Percentiles rank a stretch among this genome's conserved stretches.
phyloP scores from a whole-genome alignment of 2,329 filamentous ascomycete genomes.

The Mycosphaerella sp. region DNA sequence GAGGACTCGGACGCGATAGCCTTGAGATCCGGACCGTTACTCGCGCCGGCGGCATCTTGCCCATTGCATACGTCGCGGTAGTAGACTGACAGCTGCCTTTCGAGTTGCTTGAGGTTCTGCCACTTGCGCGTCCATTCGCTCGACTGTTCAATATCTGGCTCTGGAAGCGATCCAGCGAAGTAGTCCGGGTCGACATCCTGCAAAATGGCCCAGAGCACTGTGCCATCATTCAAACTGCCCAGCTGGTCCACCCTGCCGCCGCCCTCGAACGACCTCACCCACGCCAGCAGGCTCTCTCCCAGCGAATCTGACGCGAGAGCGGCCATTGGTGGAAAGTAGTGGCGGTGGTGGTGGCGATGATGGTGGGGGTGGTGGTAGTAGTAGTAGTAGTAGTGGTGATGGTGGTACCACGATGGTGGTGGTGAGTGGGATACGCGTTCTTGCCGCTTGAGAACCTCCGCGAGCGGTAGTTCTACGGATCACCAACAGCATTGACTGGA shows the following conservation, averaged over 20 bases:
- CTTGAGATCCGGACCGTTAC: constrained; percentile 43
- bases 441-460: no score
- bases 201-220: constrained; percentile 44
- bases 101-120: constrained; percentile 49
- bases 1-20: constrained; percentile 43
- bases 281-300: constrained; percentile 29
- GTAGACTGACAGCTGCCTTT: constrained; percentile 44
- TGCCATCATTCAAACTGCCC: constrained; percentile 43
- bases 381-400: not conserved
- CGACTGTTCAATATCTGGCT: constrained; percentile 37
- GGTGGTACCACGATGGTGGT: not conserved
- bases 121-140: constrained; percentile 48
- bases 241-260: constrained; percentile 34
- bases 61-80: constrained; percentile 42
- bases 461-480: no score
- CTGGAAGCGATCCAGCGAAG: constrained; percentile 45
- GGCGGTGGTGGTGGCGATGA: not conserved
- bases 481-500: no score
- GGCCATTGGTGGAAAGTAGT: constrained; percentile 14
- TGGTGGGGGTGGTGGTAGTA: not conserved
- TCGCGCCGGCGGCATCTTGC: constrained; percentile 31
- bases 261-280: constrained; percentile 42
- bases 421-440: no score
- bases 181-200: constrained; percentile 43
- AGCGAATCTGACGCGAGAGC: constrained; percentile 23